Base-by-base conservation (phyloP, 2,329 filamentous ascomycete species). In the Fusarium piperis region DNA sequence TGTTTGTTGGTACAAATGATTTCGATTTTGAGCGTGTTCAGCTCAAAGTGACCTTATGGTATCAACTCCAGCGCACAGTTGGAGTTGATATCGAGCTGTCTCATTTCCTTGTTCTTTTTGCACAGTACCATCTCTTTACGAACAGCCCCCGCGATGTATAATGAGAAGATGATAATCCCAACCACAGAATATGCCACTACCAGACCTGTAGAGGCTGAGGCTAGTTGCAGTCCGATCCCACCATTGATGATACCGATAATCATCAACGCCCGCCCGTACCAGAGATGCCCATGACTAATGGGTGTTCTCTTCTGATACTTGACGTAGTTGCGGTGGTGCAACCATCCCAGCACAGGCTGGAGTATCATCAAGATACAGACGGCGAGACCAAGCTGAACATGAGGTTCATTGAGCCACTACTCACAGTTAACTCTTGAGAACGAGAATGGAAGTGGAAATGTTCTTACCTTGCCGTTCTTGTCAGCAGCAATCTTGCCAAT, bases 221-320 rank as follows among this genome's bases (percentile, higher is more conserved):
- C 81, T 6, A 90, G 80, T 67, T 84, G 67, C 23, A 92, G 78
- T 2, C 90, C 90, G 2, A 91, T 78, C 0, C 89, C 90, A 51
- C 90, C 90, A 72, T 92, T 92, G 67, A 91, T 77, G 51, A 91
- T 82, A 20, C 88, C 89, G 9, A 91, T 74, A 12, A 87, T 60
- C 70, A 92, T 87, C 23, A 91, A 76, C 2, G 80, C 73, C 6
- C 90, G 85, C 7, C 90, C 90, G 72, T 86, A 89, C 88, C 88
- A 91, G 70, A 90, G 86, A 75, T 92, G 90, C 0, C 81, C 75
- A 68, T 90, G 79, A 60, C 87, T 89, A 66, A 90, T 74, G 20
- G 80, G 12, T 11, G 85, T 85, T n/a, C 89, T 86, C 16, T 71
- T 35, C 56, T 83, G 79, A 52, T 84, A 76, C 73, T 83, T 83